Evolutionary conservation across 441 rosid species (phyloP), one percentile per base, ranked within the genome.

Genomic region (Omphalea diandra): DNA sequence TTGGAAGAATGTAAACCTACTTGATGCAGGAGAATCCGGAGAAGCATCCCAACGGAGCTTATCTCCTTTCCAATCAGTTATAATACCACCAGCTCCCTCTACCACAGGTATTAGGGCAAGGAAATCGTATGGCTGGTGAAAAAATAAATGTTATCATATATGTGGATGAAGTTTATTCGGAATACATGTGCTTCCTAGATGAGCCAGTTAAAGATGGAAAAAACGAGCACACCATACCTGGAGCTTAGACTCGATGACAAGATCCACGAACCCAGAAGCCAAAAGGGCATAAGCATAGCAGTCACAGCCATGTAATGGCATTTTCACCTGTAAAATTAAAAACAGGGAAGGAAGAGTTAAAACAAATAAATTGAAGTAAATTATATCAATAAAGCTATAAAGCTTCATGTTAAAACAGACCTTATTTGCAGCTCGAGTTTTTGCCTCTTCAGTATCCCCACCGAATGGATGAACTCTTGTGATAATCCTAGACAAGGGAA

Each of bases 221-320:
- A 56, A 50, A 36, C 8, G 12, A 29, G 35, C 35, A 29, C 15
- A 20, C 36, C 65, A 75, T 86, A 95, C 98, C 98, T 86, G 86
- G 54, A 95, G 87, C 72, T 95, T 95, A 15, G 98, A 93, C 76
- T 95, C 98, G 18, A 93, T 76, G 52, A 93, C 99, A 68, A 93
- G 96, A 90, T 95, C 99, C 66, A 95, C 99, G 71, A 65, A 83
- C 62, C 99, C 98, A 54, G 98, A 92, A 71, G 99, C 95, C 84
- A 95, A 59, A 69, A 95, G 98, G 49, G 99, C 98, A 78, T 89
- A 95, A 63, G 98, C 98, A 57, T 95, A 93, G 85, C 99, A 95
- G 80, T 95, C 99, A 73, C 99, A 93, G 46, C 99, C 98, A 73
- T 93, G 93, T 74, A 95, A 67, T 32, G 98, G 90, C 67, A 90